Conservation (phyloP, 2,329 filamentous ascomycete species). For the Penicillium expansum region DNA sequence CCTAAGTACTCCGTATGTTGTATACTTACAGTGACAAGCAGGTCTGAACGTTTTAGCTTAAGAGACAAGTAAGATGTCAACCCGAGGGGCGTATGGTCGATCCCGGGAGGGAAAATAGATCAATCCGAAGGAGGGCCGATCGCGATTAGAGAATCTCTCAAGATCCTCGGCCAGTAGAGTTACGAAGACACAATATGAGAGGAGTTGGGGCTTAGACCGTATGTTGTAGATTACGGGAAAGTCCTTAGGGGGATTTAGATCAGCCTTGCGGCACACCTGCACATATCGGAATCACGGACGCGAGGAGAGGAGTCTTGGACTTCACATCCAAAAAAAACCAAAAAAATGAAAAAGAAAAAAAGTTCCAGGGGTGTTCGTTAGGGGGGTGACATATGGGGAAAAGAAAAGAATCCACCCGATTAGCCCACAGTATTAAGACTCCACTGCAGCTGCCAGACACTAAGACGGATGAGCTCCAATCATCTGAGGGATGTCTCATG, state of each 20-base stretch:
- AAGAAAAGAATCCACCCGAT: slow-evolving; percentile 29
- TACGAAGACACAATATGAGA: slow-evolving; percentile 19
- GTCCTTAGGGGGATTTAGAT: slow-evolving; percentile 11
- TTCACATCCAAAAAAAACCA: slow-evolving; percentile 4
- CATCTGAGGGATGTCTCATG: background rate
- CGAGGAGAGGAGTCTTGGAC: slow-evolving; percentile 13
- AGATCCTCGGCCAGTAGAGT: background rate
- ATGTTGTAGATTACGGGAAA: slow-evolving; percentile 8
- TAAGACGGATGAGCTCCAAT: background rate
- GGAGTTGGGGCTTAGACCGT: slow-evolving; percentile 1
- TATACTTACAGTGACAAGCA: slow-evolving; percentile 18
- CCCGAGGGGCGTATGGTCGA: background rate
- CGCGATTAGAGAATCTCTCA: slow-evolving; percentile 8
- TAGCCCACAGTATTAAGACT: slow-evolving; percentile 28
- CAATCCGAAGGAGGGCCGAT: slow-evolving; percentile 19
- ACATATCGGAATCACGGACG: slow-evolving; percentile 19
- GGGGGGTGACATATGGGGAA: slow-evolving; percentile 30
- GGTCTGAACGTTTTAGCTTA: background rate
- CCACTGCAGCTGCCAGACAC: slow-evolving; percentile 31
- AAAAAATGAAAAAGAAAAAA: background rate
- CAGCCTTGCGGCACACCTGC: slow-evolving; percentile 20
- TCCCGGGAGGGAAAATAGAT: slow-evolving; percentile 3
- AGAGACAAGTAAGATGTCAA: slow-evolving; percentile 17
- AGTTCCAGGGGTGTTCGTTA: slow-evolving; percentile 34
- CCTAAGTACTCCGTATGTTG: background rate